Base-by-base conservation (phyloP, 805 yeast species). In the Brettanomyces naardenensis region DNA sequence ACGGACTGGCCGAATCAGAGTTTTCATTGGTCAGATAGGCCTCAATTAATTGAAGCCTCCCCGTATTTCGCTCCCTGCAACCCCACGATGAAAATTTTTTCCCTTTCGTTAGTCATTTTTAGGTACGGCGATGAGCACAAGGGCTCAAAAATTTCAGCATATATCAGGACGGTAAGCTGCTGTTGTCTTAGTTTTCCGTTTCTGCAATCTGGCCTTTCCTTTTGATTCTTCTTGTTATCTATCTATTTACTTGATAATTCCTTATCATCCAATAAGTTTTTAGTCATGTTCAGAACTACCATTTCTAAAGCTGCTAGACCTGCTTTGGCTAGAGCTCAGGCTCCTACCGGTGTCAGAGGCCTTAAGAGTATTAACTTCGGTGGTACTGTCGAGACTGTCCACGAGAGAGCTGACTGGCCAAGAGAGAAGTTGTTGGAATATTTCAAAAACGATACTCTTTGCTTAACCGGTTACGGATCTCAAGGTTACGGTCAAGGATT, bases 401-500 rank as follows among this genome's bases (percentile, higher is more conserved):
- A 92, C 75, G 97, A 92, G 77, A 86, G 98, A 71, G 81, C 88
- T 58, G 98, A 92, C 84, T 92, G 98, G 98, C 98, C 98, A 70
- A 77, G 82, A 66, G 97, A 90, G 73, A 90, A 85, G 75, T 75
- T 92, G 60, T 76, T 81, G 48, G 89, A 87, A 60, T 92, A 89
- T 78, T 92, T 92, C 88, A 90, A 92, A 79, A 73, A 89, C 69
- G 97, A 92, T 67, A 92, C 98, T 45, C 73, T 92, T 62, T 97
- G 98, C 53, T 71, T 92, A 61, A 89, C 92, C 55, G 98, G 98
- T 70, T 92, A 92, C 80, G 98, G 98, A 64, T 90, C 98, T 52
- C 98, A 92, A 75, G 98, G 98, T 77, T 90, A 92, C 78, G 98
- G 98, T 65, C 98, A 92, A 76, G 97, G 97, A 71, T 80, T 92